These are phyloP conservation scores for Ganoderma meredithae DNA, from an alignment of 1,284 basidiomycete genomes.

Conservation along the genomic window DNA sequence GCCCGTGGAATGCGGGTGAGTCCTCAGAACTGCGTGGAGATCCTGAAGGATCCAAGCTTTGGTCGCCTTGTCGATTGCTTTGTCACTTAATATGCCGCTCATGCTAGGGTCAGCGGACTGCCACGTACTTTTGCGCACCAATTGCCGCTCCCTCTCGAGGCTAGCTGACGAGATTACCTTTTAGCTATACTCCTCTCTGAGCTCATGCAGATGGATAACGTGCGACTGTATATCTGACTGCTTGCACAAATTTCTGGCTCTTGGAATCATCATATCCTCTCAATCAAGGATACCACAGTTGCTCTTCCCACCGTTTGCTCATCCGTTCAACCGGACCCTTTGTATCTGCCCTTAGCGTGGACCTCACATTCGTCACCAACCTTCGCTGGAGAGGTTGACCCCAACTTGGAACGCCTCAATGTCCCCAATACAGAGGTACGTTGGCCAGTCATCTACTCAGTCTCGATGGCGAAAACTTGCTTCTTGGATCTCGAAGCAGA, in stretches of 20 bases:
- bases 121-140: too few species aligned
- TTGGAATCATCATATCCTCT: not conserved
- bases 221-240: too few species aligned
- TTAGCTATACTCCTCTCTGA: too few species aligned
- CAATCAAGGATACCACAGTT: not conserved
- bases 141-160: not conserved
- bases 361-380: constrained; percentile 83
- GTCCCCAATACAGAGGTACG: constrained; percentile 90
- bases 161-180: not conserved
- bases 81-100: not conserved
- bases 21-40: too few species aligned
- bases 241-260: too few species aligned
- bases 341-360: constrained; percentile 56
- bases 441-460: constrained; percentile 4
- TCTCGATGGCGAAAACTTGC: constrained; percentile 66
- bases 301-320: not conserved
- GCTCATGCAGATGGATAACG: too few species aligned
- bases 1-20: too few species aligned
- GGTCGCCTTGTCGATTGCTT: not conserved
- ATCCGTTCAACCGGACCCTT: not conserved
- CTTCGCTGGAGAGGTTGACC: constrained; percentile 85
- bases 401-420: constrained; percentile 90
- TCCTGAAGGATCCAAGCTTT: not conserved
- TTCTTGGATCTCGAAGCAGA: constrained; percentile 76
- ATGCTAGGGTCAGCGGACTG: not conserved